Conservation (phyloP, 1,284 basidiomycete genomes). For the Ceratobasidium sp. region DNA sequence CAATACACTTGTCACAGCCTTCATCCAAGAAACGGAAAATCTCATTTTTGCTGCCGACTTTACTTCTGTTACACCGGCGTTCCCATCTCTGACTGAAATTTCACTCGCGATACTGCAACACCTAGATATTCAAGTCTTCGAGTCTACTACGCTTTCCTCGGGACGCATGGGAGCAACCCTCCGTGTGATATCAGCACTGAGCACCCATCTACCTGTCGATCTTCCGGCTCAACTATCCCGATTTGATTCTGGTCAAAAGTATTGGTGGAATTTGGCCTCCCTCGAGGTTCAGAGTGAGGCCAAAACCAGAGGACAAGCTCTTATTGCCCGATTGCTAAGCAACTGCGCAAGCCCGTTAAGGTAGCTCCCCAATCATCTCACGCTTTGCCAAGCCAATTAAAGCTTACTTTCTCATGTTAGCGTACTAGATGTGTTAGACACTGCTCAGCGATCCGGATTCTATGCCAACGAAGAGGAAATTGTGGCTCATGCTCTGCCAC, state of each 20-base stretch:
- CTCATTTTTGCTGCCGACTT: neutral
- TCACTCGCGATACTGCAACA: neutral
- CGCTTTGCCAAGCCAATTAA: neutral
- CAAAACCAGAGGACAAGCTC: neutral
- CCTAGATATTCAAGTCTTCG: neutral
- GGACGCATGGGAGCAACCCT: neutral
- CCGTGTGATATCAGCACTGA: neutral
- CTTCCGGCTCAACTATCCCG: neutral
- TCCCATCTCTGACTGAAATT: neutral
- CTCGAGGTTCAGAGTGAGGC: neutral
- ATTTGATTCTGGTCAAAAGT: neutral
- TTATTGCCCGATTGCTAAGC: neutral
- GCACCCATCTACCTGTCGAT: neutral
- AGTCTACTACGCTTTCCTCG: neutral
- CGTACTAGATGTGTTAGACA: neutral
- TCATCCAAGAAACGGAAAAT: neutral
- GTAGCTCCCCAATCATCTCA: neutral
- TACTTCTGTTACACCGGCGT: neutral
- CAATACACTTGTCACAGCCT: neutral
- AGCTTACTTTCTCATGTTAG: neutral
- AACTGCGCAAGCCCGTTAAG: neutral
- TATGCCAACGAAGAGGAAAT: constrained; percentile 18
- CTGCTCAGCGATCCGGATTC: constrained; percentile 6
- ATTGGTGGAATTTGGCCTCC: neutral
- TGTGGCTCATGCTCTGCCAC: constrained; percentile 4